Base-by-base conservation (phyloP, 73 alveolate genomes). In the Urostyla sp. region DNA sequence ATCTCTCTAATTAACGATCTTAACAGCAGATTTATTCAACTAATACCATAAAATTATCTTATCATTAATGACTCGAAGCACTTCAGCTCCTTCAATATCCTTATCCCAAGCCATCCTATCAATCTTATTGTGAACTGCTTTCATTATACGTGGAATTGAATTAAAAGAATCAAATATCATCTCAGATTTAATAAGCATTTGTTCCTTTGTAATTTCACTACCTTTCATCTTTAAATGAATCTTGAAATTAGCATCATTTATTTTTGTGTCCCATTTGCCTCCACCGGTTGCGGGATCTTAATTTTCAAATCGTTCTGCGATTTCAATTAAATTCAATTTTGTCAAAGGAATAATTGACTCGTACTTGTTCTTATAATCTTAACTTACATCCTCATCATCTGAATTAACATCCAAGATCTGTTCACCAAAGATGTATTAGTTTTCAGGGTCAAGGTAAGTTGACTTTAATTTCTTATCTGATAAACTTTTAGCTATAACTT, bases 21-120 rank as follows among this genome's bases (percentile, higher is more conserved):
- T 48, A 15, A 69, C 49, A 7, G 69, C 69, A 5, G 83, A 69
- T 69, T 48, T 44, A 26, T 48, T 69, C 34, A 51, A 46, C 55
- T 69, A 30, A 34, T 69, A 49, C 72, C 67, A 69, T 27, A 69
- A 20, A 34, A 69, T 21, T 8, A 49, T 34, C 38, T 48, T 69
- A 27, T 34, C 83, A 46, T 69, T 34, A 2, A 16, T 36, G 2
- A 69, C 69, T 8, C 49, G 72, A 1, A 27, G 1, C 15, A n/a
- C 67, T 0, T 48, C 8, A 1, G 72, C 83, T 1, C 10, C n/a
- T 28, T 69, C 83, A 13, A 69, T 49, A 69, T 69, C 83, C 54
- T 69, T 69, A 49, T 69, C 83, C 83, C 83, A 69, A 21, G 24
- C 49, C 53, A 69, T 28, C 34, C 83, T 45, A 34, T 48, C 67